Evolutionary conservation across 73 alveolate genomes (phyloP).

Genomic region (Blepharisma japonicum): DNA sequence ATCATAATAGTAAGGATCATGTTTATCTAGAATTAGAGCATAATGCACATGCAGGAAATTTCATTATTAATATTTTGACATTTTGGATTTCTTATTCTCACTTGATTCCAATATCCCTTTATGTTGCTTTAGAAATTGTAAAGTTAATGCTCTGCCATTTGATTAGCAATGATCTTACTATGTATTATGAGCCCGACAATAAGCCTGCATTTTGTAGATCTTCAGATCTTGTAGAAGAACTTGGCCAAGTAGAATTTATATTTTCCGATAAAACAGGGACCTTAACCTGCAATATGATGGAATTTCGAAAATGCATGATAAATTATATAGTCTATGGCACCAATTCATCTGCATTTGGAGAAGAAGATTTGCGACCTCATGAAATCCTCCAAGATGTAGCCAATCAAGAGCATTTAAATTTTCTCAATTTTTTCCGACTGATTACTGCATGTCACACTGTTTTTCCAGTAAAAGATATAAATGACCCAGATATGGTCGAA

Average conservation of each 20-base stretch:
- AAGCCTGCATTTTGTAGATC: conserved; percentile 83
- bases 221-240: conserved; percentile 88
- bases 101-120: conserved; percentile 91
- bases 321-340: conserved; percentile 19
- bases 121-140: conserved; percentile 83
- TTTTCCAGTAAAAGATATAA: conserved; percentile 33
- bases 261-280: conserved; percentile 97
- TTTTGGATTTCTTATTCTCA: conserved; percentile 46
- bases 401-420: conserved; percentile 34
- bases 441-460: conserved; percentile 8
- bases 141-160: conserved; percentile 81
- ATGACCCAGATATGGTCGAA: conserved; percentile 46
- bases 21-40: conserved; percentile 20
- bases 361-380: conserved; percentile 35
- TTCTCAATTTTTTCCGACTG: not conserved
- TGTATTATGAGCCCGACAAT: conserved; percentile 71
- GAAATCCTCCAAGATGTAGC: conserved; percentile 42
- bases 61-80: not conserved
- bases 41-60: not conserved
- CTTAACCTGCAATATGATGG: conserved; percentile 67
- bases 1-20: conserved; percentile 16
- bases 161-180: conserved; percentile 57
- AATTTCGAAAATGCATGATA: conserved; percentile 21
- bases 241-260: conserved; percentile 86
- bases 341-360: not conserved